Percentiles rank a stretch among this genome's conserved stretches.
phyloP scores from a whole-genome alignment of 257 asterid species.

The Knoxia roxburghii region DNA sequence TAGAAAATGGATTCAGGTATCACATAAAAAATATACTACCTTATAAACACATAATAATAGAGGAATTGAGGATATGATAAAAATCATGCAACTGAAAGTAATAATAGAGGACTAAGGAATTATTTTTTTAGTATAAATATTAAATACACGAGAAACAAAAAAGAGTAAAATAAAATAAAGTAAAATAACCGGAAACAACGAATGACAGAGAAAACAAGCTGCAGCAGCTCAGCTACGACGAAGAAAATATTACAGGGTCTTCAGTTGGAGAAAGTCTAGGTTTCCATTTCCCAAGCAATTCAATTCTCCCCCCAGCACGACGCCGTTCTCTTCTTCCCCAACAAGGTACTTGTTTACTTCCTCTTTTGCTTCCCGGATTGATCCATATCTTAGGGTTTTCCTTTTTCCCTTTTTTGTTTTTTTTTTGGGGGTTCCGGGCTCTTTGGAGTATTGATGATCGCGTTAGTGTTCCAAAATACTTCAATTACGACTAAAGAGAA shows the following conservation, averaged over 20 bases:
- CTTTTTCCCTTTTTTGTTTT: neutral
- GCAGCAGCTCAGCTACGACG: slow-evolving; percentile 6
- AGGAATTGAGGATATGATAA: too few species aligned
- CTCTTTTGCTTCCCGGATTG: neutral
- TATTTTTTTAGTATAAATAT: too few species aligned
- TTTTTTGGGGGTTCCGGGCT: neutral
- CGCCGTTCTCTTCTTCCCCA: slow-evolving; percentile 10
- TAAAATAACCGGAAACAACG: slow-evolving; percentile 6
- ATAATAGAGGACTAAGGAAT: too few species aligned
- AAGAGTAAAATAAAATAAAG: neutral
- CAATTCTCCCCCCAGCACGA: slow-evolving; percentile 8
- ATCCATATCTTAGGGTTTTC: slow-evolving; percentile 9
- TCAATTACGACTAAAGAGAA: neutral
- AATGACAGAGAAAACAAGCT: slow-evolving; percentile 8
- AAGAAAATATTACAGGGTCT: slow-evolving; percentile 6
- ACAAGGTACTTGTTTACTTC: neutral
- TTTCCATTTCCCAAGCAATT: slow-evolving; percentile 8
- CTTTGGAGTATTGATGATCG: slow-evolving; percentile 2
- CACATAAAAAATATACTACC: too few species aligned
- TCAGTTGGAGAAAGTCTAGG: slow-evolving; percentile 5
- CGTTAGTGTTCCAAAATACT: neutral
- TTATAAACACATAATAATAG: too few species aligned
- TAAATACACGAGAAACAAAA: too few species aligned
- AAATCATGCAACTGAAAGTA: too few species aligned
- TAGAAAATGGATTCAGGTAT: too few species aligned